Base-by-base conservation (phyloP, 169 alveolate species). In the Cryptosporidium felis region DNA sequence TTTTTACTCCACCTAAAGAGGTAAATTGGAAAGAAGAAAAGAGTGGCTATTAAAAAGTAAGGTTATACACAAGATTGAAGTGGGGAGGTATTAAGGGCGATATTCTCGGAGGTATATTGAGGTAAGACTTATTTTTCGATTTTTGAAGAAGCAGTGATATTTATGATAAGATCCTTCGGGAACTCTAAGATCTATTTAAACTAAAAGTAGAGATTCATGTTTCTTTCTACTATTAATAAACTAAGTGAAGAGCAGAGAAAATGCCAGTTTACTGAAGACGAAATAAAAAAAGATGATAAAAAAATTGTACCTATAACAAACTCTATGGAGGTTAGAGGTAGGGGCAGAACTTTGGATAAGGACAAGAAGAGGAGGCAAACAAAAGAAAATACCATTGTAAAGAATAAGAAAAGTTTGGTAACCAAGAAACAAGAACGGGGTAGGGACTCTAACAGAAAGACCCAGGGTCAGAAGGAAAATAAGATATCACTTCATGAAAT, bases 191-290 rank as follows among this genome's bases (percentile, higher is more conserved):
- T n/a, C n/a, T n/a, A n/a, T n/a, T n/a, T n/a, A n/a, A n/a, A n/a
- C n/a, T n/a, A n/a, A n/a, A n/a, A n/a, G n/a, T n/a, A n/a, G n/a
- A n/a, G n/a, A n/a, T 65, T 65, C 36, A 65, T 65, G 81, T 46
- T 65, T 65, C 81, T 65, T 44, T 45, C 81, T 10, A 65, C 81
- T 14, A 65, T 65, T 10, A 65, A 65, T 47, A 65, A 44, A 46
- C 26, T 65, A 47, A 65, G 62, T 47, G 81, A 65, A 62, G 81
- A 65, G 28, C 53, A 65, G 49, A 32, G 12, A 32, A 65, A 32
- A 46, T n/a, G 26, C 14, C 18, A 26, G 49, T 28, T 65, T 62
- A n/a, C 18, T 65, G 26, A 65, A 26, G n/a, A 21, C 34, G 30
- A 56, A n/a, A 16, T 28, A 56, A 16, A 16, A 16, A 56, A n/a